A percentile compares a stretch with the other conserved stretches of the same genome.
Evolutionary conservation across 805 yeast genomes (phyloP).

Genomic region (Nakazawaea populi): DNA sequence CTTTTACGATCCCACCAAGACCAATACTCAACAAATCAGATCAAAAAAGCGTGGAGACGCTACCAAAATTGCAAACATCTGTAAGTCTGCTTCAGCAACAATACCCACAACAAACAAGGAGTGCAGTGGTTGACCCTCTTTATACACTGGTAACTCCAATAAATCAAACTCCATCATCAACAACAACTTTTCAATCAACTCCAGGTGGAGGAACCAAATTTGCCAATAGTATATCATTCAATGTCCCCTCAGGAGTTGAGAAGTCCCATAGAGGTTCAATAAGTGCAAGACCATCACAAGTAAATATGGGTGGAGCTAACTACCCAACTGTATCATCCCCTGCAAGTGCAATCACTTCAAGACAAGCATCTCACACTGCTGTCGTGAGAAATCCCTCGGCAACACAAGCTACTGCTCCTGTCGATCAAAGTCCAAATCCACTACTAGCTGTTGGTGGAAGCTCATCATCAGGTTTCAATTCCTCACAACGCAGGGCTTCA

Average conservation of each 20-base stretch:
- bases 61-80: background rate
- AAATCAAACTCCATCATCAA: background rate
- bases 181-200: background rate
- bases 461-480: background rate
- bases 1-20: conserved; percentile 3
- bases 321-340: conserved; percentile 5
- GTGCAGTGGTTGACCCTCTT: background rate
- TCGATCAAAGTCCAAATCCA: background rate
- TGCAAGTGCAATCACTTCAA: background rate
- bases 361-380: conserved; percentile 1
- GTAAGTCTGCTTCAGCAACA: background rate
- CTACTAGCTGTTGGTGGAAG: background rate
- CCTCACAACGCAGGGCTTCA: conserved; percentile 3
- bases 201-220: conserved; percentile 10
- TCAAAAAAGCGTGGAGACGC: background rate
- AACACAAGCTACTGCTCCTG: background rate
- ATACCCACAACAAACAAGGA: background rate
- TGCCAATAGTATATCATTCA: conserved; percentile 35
- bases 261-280: conserved; percentile 53
- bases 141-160: background rate
- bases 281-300: conserved; percentile 44
- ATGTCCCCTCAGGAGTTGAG: conserved; percentile 34
- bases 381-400: background rate
- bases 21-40: conserved; percentile 9
- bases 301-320: conserved; percentile 16